Evolutionary conservation across 805 yeast species (phyloP), one percentile per base, ranked within the genome.

Genomic region (Myxozyma monticola): DNA sequence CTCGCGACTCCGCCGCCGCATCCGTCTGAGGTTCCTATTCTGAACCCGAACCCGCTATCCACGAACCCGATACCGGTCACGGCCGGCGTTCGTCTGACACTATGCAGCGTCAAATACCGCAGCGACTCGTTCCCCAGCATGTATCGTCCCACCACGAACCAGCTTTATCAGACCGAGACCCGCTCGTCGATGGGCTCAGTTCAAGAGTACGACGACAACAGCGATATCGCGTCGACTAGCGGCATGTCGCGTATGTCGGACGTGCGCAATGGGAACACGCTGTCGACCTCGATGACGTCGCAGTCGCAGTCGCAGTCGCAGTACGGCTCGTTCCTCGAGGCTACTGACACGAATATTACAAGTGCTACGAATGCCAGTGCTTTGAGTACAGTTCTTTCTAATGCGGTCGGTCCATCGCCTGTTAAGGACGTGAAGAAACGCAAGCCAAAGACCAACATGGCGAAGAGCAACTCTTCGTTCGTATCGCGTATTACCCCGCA

Each of bases 1-100:
- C 59, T 71, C 37, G 72, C 75, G 5, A 60, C 64, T 36, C 74
- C 74, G 2, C 61, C 70, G 20, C 71, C 70, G 6, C 72, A 69
- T 41, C 70, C 71, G 1, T 54, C 68, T 3, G 70, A 71, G 42
- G 64, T 66, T 7, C 67, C 65, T 17, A 62, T 65, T 10, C 46
- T 59, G 35, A 61, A 63, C 5, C 62, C 66, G 43, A 70, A 70
- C 49, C 69, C 73, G 12, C 56, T 71, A 45, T 64, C 68, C 3
- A 68, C 72, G 10, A 62, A 67, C 31, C 60, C 63, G 18, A 59
- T 40, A 7, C 42, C 58, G 5, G 42, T 42, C 44, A 37, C 57
- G 36, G 30, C 71, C 67, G 42, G 54, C 49, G 41, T 54, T 57
- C 28, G 57, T 54, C 34, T 61, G 10, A 48, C 60, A 24, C 45